Base-by-base conservation (phyloP, 2,329 filamentous ascomycete species). In the Trichophaea hybrida region DNA sequence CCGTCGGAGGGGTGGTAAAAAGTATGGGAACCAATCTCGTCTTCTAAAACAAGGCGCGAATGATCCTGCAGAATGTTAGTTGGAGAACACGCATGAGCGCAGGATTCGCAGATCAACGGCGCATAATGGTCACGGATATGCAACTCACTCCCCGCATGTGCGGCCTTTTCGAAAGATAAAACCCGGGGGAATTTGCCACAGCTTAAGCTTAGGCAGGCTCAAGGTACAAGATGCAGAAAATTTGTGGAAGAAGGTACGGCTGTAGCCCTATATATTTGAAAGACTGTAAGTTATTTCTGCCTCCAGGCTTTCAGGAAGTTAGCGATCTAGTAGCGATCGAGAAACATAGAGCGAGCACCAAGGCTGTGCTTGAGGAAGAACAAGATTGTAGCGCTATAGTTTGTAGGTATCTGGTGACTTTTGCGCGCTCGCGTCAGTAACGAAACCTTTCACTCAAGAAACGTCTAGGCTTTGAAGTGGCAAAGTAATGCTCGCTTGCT, bases 11-110 rank as follows among this genome's bases (percentile, higher is more conserved):
- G 60, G 64, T 64, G 61, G 48, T 51, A 32, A 6, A 37, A 53
- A 53, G 40, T 53, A 37, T 65, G 59, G 52, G 61, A 64, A 61
- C 63, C 63, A 64, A 64, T 64, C 57, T 64, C 61, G 63, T 61
- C 61, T 55, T 63, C 63, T 64, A 64, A 64, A 61, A 57, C 57
- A 48, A 43, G 58, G 61, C 60, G 57, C 24, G 58, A 57, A 62
- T 15, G 63, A 63, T 61, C 61, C 63, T 64, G 59, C 52, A 60
- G 48, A 63, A 59, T 58, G 50, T 38, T 17, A 35, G 44, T 24
- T 44, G 50, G 49, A 38, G 58, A 62, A 63, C 61, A 63, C 62
- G 62, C 62, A 60, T 64, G 61, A 63, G 61, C 58, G 58, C 53
- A 61, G 32, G 40, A 61, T 61, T 57, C 61, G n/a, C 55, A 38